Percentiles rank a stretch among this genome's conserved stretches.
phyloP scores from a whole-genome alignment of 2,329 filamentous ascomycete genomes.

The Colletotrichum kahawae region DNA sequence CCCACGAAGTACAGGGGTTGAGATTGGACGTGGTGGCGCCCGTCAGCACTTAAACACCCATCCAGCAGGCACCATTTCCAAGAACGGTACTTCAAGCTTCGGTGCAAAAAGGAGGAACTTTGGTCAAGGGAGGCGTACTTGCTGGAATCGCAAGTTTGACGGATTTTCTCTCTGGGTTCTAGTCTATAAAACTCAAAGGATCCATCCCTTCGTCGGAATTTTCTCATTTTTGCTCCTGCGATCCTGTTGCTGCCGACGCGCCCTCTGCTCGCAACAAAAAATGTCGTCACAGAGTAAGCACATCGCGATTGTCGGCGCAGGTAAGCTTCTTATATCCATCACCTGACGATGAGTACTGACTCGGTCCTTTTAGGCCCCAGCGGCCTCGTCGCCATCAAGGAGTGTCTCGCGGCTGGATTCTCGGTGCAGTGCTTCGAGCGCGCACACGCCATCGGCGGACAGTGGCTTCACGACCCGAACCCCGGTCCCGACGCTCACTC shows the following conservation, averaged over 20 bases:
- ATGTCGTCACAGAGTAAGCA: slow-evolving; percentile 10
- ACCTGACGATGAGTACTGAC: neutral
- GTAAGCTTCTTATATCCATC: neutral
- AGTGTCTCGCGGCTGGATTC: slow-evolving; percentile 40
- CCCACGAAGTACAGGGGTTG: neutral
- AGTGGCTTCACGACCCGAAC: slow-evolving; percentile 40
- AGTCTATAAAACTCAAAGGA: neutral
- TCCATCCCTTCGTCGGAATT: neutral
- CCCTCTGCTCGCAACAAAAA: neutral
- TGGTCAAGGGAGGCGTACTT: neutral
- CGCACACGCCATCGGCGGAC: slow-evolving; percentile 38
- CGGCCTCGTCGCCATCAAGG: slow-evolving; percentile 40
- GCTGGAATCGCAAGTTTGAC: neutral
- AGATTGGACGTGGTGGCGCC: neutral
- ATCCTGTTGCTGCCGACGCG: neutral
- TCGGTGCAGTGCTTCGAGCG: slow-evolving; percentile 39
- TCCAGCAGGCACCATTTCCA: neutral
- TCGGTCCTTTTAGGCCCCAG: slow-evolving; percentile 30
- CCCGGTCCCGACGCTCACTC: slow-evolving; percentile 30
- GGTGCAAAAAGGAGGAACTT: neutral
- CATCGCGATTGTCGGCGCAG: slow-evolving; percentile 29
- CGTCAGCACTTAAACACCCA: neutral
- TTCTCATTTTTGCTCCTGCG: neutral
- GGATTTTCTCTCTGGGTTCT: neutral
- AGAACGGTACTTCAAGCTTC: neutral